A percentile compares a stretch with the other conserved stretches of the same genome.
These are phyloP conservation scores for Solanum peruvianum DNA, from an alignment of 257 asterid genomes.

Conservation along the genomic window DNA sequence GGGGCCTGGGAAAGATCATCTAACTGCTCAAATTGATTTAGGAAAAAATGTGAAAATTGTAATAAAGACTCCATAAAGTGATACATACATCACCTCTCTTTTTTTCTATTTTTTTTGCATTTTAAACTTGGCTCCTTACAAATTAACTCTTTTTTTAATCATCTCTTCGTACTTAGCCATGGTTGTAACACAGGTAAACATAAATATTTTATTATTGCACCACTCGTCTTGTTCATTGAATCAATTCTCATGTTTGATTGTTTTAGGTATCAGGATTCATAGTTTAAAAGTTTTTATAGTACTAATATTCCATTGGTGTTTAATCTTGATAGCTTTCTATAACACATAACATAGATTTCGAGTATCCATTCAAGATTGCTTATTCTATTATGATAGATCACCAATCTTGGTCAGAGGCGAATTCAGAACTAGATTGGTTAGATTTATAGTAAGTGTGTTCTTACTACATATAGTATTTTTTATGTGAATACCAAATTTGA, in stretches of 20 bases:
- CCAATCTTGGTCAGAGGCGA: neutral
- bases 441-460: neutral
- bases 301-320: neutral
- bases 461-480: neutral
- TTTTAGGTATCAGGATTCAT: too few species aligned
- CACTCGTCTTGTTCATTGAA: neutral
- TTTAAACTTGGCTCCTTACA: neutral
- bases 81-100: neutral
- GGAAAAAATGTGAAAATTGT: neutral
- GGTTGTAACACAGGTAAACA: neutral
- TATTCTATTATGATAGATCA: neutral
- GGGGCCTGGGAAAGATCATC: conserved; percentile 3
- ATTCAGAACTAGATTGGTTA: neutral
- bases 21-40: neutral
- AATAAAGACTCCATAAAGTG: neutral
- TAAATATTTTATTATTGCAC: neutral
- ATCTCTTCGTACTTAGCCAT: neutral
- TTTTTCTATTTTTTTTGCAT: neutral
- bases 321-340: neutral
- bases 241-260: neutral
- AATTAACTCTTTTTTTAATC: neutral
- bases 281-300: neutral
- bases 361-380: neutral
- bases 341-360: neutral
- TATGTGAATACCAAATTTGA: neutral